Conservation (phyloP, 805 yeast genomes). For the Yarrowia deformans region DNA sequence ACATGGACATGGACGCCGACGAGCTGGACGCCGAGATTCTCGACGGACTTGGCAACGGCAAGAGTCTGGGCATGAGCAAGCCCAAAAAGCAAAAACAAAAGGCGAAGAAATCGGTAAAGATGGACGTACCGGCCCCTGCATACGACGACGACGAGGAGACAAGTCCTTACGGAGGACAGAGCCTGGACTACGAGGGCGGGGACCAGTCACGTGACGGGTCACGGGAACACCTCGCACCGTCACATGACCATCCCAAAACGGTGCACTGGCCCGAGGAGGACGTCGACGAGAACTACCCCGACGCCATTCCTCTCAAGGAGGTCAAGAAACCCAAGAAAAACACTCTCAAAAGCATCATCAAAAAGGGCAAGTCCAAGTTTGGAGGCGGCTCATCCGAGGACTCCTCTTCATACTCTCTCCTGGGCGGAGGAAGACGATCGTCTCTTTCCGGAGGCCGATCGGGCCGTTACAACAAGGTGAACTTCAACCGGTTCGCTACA, state of each 20-base stretch:
- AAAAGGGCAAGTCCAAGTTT: conserved; percentile 38
- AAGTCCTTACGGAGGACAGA: neutral
- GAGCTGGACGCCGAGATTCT: conserved; percentile 31
- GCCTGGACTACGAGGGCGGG: conserved; percentile 5
- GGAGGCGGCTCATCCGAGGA: conserved; percentile 29
- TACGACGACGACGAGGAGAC: neutral
- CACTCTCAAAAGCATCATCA: conserved; percentile 26
- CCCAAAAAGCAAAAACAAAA: neutral
- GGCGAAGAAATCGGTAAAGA: neutral
- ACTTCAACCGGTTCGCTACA: conserved; percentile 21
- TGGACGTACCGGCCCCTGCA: neutral
- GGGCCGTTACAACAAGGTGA: conserved; percentile 26
- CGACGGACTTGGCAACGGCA: conserved; percentile 15
- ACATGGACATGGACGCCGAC: conserved; percentile 29
- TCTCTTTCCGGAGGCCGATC: conserved; percentile 21
- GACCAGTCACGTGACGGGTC: neutral
- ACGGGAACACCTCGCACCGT: neutral
- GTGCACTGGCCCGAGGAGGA: conserved; percentile 34
- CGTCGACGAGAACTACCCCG: conserved; percentile 12
- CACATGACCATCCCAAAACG: conserved; percentile 17
- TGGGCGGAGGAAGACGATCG: conserved; percentile 23
- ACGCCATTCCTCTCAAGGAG: conserved; percentile 27
- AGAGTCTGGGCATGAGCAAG: conserved; percentile 19
- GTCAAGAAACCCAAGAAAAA: conserved; percentile 24
- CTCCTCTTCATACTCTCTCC: conserved; percentile 17